phyloP scores from a whole-genome alignment of 768 basidiomycete genomes.

The Artomyces pyxidatus region DNA sequence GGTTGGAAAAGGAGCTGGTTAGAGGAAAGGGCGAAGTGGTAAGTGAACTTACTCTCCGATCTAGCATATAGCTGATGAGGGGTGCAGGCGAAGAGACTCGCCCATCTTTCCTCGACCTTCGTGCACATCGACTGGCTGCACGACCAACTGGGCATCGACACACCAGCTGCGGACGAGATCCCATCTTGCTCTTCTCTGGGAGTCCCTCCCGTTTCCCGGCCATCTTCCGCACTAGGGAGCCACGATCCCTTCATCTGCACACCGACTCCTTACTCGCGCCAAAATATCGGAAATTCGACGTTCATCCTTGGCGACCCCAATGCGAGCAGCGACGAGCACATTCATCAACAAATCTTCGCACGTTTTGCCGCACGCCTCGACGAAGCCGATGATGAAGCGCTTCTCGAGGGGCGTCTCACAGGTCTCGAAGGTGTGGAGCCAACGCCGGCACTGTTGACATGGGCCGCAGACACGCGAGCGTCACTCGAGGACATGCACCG shows the following conservation, averaged over 20 bases:
- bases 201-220: constrained; percentile 22
- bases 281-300: constrained; percentile 20
- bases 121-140: constrained; percentile 78
- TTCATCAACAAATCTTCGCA: constrained; percentile 14
- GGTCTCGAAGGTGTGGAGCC: constrained; percentile 78
- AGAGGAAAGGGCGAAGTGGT: constrained; percentile 84
- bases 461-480: constrained; percentile 50
- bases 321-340: constrained; percentile 18
- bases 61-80: constrained; percentile 2
- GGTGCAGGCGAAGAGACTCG: constrained; percentile 55
- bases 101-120: constrained; percentile 53
- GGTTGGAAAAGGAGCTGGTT: constrained; percentile 77
- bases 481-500: constrained; percentile 69
- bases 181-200: constrained; percentile 25
- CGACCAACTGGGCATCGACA: constrained; percentile 68
- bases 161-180: constrained; percentile 47
- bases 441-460: constrained; percentile 60
- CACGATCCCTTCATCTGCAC: constrained; percentile 6
- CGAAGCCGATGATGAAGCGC: constrained; percentile 18
- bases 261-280: constrained; percentile 31
- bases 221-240: constrained; percentile 25
- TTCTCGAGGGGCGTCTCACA: constrained; percentile 23
- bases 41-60: constrained; percentile 22
- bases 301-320: constrained; percentile 30
- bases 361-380: constrained; percentile 13